Evolutionary conservation across 2,329 filamentous ascomycete species (phyloP).

Genomic region (Didymella lethalis): DNA sequence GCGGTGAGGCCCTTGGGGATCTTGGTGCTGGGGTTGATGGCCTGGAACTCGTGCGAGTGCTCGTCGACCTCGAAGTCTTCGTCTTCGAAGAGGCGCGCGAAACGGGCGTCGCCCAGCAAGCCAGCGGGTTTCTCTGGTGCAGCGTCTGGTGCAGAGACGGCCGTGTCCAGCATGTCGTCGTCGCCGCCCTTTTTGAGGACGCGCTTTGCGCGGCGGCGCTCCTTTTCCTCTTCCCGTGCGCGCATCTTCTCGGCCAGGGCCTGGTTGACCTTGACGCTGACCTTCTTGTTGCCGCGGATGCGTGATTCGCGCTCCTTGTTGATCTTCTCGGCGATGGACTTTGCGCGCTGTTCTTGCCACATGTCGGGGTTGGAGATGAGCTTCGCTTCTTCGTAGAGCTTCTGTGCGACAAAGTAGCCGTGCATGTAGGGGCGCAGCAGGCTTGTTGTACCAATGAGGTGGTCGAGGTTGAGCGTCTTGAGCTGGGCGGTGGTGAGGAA

Average conservation of each 20-base stretch:
- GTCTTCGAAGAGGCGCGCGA: slow-evolving; percentile 88
- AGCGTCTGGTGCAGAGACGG: slow-evolving; percentile 25
- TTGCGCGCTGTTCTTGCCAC: slow-evolving; percentile 89
- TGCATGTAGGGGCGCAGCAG: slow-evolving; percentile 97
- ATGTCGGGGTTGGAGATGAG: slow-evolving; percentile 93
- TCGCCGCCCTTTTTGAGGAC: slow-evolving; percentile 68
- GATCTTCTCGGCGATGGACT: slow-evolving; percentile 92
- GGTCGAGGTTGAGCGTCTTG: slow-evolving; percentile 82
- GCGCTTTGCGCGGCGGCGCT: slow-evolving; percentile 55
- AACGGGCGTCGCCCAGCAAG: slow-evolving; percentile 84
- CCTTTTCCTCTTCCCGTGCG: slow-evolving; percentile 73
- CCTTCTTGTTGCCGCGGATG: slow-evolving; percentile 93
- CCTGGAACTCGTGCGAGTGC: slow-evolving; percentile 81
- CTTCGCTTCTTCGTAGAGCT: slow-evolving; percentile 92
- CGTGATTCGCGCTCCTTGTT: slow-evolving; percentile 95
- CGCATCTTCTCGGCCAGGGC: slow-evolving; percentile 69
- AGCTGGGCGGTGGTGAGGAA: slow-evolving; percentile 92
- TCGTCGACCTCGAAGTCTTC: slow-evolving; percentile 94
- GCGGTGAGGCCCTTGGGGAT: slow-evolving; percentile 63
- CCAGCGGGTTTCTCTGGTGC: slow-evolving; percentile 52
- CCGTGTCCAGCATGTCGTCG: slow-evolving; percentile 52
- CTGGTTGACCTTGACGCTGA: slow-evolving; percentile 88
- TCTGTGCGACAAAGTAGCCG: slow-evolving; percentile 95
- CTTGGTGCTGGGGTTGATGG: slow-evolving; percentile 86
- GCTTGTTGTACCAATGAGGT: slow-evolving; percentile 89